These are phyloP conservation scores for Termitomyces sp. DNA, from an alignment of 768 basidiomycete genomes.

Conservation along the genomic window DNA sequence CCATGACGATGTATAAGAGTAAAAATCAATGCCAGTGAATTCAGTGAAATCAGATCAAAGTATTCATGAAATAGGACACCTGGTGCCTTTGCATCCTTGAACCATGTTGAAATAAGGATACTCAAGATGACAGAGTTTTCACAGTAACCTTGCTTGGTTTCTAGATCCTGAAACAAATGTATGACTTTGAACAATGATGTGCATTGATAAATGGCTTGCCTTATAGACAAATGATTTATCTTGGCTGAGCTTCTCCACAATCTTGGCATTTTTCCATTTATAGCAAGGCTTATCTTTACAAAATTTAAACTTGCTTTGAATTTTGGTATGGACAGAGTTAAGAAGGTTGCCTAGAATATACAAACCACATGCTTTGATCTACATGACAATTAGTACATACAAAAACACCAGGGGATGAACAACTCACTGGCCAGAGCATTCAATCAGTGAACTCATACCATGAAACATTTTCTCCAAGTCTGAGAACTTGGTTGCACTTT, in stretches of 20 bases:
- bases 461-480: background rate
- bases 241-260: background rate
- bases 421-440: no score
- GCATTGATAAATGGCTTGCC: background rate
- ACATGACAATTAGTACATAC: no score
- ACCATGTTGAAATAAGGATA: background rate
- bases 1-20: background rate
- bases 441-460: no score
- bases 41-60: background rate
- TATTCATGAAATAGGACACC: background rate
- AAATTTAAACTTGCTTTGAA: background rate
- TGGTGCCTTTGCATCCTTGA: background rate
- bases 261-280: background rate
- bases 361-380: no score
- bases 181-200: background rate
- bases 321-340: background rate
- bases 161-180: background rate
- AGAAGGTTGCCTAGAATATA: background rate
- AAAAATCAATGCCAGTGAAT: background rate
- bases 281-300: background rate
- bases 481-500: background rate
- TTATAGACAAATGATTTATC: background rate
- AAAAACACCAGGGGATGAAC: background rate
- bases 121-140: background rate
- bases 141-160: no score